A percentile compares a stretch with the other conserved stretches of the same genome.
phyloP scores from a whole-genome alignment of 2,329 filamentous ascomycete genomes.

The Aspergillus neoniger region DNA sequence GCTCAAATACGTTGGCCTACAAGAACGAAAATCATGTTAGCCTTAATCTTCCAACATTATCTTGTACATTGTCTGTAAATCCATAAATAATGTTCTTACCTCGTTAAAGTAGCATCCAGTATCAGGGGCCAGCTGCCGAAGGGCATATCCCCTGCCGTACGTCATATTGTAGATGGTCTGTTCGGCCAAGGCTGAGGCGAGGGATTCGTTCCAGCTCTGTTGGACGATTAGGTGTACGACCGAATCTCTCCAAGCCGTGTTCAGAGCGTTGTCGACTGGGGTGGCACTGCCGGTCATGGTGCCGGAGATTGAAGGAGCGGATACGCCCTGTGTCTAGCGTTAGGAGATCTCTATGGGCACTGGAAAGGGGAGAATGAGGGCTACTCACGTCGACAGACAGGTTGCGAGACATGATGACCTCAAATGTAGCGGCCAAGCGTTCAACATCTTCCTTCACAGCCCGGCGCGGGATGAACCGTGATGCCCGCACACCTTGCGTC shows the following conservation, averaged over 20 bases:
- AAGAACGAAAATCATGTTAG: not conserved
- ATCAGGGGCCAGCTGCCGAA: slow-evolving; percentile 26
- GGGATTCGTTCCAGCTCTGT: slow-evolving; percentile 16
- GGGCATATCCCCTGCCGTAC: slow-evolving; percentile 18
- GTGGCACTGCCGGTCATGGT: slow-evolving; percentile 13
- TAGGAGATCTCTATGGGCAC: not conserved
- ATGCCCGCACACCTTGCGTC: not conserved
- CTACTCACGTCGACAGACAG: not conserved
- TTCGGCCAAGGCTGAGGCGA: slow-evolving; percentile 3
- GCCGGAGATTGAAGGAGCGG: slow-evolving; percentile 18
- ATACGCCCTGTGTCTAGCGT: slow-evolving; percentile 5
- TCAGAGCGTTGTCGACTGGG: slow-evolving; percentile 17
- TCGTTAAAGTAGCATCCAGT: slow-evolving; percentile 37
- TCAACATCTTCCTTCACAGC: not conserved
- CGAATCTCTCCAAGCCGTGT: slow-evolving; percentile 23
- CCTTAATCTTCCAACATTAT: no score
- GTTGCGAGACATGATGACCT: not conserved
- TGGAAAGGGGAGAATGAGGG: no score
- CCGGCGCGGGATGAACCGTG: not conserved
- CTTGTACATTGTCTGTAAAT: no score
- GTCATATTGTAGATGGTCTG: slow-evolving; percentile 17
- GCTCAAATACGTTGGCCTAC: slow-evolving; percentile 19
- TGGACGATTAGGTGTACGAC: slow-evolving; percentile 18
- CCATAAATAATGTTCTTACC: slow-evolving; percentile 4
- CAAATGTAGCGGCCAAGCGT: not conserved